Conservation (phyloP, 805 yeast genomes). For the Priceomyces castillae region DNA sequence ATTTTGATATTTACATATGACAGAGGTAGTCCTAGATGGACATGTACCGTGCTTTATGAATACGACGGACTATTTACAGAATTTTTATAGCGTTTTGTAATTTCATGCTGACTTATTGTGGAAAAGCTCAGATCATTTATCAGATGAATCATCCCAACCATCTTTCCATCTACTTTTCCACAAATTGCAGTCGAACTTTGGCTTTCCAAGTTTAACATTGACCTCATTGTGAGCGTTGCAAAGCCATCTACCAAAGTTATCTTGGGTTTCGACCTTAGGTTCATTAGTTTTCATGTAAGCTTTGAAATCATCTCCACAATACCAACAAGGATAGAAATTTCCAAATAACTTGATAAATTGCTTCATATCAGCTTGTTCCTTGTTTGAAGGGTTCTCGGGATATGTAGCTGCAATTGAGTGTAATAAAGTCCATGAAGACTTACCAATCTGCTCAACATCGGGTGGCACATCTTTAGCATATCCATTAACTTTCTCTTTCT, state of each 20-base stretch:
- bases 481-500: conserved; percentile 4
- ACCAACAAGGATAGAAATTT: conserved; percentile 88
- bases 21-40: too few relatives aligned
- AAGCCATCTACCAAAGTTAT: conserved; percentile 83
- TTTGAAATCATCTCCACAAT: conserved; percentile 84
- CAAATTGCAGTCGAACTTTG: conserved; percentile 76
- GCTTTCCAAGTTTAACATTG: conserved; percentile 83
- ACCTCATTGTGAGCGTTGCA: conserved; percentile 95
- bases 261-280: conserved; percentile 64
- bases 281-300: conserved; percentile 51
- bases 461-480: conserved; percentile 66
- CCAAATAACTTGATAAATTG: conserved; percentile 70
- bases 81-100: not conserved
- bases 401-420: conserved; percentile 89
- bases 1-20: conserved; percentile 1
- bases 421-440: conserved; percentile 87
- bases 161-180: conserved; percentile 96
- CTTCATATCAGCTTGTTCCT: conserved; percentile 68
- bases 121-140: not conserved
- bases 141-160: conserved; percentile 63
- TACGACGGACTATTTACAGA: not conserved
- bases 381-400: conserved; percentile 62
- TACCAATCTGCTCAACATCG: conserved; percentile 76
- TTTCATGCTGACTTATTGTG: not conserved
- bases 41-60: too few relatives aligned